Evolutionary conservation across 1,284 basidiomycete species (phyloP), one percentile per base, ranked within the genome.

Genomic region (Puccinia triticina): DNA sequence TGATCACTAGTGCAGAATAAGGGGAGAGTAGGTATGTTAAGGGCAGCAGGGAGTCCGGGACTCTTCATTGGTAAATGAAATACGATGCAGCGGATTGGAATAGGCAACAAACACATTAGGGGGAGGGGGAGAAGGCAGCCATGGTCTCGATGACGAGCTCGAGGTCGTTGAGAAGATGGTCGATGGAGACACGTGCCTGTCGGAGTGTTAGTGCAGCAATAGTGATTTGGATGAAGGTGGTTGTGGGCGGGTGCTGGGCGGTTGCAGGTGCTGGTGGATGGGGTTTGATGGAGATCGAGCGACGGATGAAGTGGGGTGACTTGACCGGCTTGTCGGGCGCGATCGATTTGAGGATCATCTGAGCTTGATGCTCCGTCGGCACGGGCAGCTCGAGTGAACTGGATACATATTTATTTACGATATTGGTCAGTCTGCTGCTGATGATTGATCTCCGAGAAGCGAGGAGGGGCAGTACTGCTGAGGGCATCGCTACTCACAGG

Each of bases 91-190:
- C n/a, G n/a, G n/a, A n/a, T n/a, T n/a, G n/a, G n/a, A n/a, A n/a
- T n/a, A n/a, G n/a, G n/a, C n/a, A n/a, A n/a, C n/a, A n/a, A n/a
- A n/a, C n/a, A n/a, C n/a, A n/a, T 53, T 57, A 57, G 23, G 26
- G 12, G n/a, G 69, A 69, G 48, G 77, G 34, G n/a, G 66, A 69
- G 34, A 78, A 78, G 67, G 77, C 48, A 14, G 50, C 26, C 14
- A 78, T 29, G 8, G 85, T 86, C 57, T 86, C 84, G 3, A 85
- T 84, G 16, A 86, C 81, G 85, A 89, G 84, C 89, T 95, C 53
- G 90, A 91, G 29, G 91, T 91, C 83, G 89, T 89, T 69, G 82
- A 88, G 75, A 90, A 92, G 85, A 91, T 95, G 86, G 59, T 86
- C 85, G 34, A 86, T 83, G 10, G 86, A 85, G 0, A 86, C 86